Evolutionary conservation across 106 monocot genomes (phyloP), one percentile per base, ranked within the genome.

Genomic region (Ottelia alismoides): DNA sequence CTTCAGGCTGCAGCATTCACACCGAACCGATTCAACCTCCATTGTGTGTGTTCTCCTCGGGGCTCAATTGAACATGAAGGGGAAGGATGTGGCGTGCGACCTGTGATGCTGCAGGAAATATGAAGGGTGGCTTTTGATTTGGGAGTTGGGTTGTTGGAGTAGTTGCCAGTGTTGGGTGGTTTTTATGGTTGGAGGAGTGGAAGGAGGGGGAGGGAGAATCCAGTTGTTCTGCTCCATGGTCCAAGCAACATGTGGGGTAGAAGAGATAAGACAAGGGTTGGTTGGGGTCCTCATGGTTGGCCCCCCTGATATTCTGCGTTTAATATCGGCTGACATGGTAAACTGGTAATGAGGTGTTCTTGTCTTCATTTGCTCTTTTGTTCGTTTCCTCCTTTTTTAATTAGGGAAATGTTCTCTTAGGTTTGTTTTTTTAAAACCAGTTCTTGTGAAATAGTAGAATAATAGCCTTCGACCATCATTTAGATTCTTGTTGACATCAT

Each of bases 1-100:
- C 16, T 29, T 48, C 29, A 61, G 49, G 0, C 61, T 40, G 29
- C 61, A 61, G 49, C 61, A 61, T 29, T 61, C 61, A 20, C 61
- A 61, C 49, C 30, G 48, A 9, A 21, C 49, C 5, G 49, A 49
- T 40, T 61, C 49, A 20, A 61, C 29, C 20, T 61, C 61, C 58
- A 58, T 58, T n/a, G n/a, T n/a, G n/a, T n/a, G n/a, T n/a, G n/a
- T n/a, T n/a, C n/a, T 14, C 27, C 51, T 64, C 40, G 16, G 16
- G 40, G 40, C 16, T 43, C 16, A 43, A 16, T 50, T 50, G 9
- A 21, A n/a, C 20, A n/a, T 50, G 4, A 43, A 43, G 10, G 40
- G 40, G 16, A 43, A 7, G 49, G 49, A 7, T 50, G 49, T 7
- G 21, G 16, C 20, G 49, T 17, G 21, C 4, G 20, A 11, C 16